These are phyloP conservation scores for Starmerella potacharoeniae DNA, from an alignment of 805 yeast species.

Conservation along the genomic window DNA sequence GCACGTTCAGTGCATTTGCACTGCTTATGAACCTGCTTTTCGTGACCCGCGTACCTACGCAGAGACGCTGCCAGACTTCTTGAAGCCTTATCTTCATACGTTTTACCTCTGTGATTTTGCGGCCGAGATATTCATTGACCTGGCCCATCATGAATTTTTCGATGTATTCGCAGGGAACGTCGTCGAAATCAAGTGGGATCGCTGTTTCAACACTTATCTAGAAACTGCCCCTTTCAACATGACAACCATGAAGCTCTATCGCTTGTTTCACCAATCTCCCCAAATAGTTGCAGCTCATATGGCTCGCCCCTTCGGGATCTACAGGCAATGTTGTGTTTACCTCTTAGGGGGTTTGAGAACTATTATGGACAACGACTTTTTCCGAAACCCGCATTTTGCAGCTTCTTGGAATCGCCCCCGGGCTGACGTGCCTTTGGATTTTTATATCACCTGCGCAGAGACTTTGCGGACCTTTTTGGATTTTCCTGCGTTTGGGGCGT, in stretches of 20 bases:
- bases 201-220: background rate
- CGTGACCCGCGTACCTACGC: background rate
- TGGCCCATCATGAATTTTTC: slow-evolving; percentile 3
- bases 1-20: background rate
- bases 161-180: background rate
- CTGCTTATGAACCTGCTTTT: background rate
- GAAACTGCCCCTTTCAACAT: background rate
- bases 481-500: background rate
- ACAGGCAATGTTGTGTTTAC: background rate
- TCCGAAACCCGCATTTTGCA: background rate
- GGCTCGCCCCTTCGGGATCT: background rate
- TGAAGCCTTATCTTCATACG: background rate
- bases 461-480: background rate
- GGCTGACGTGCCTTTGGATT: background rate
- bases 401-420: background rate
- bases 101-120: slow-evolving; percentile 13
- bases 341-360: background rate
- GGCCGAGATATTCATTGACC: slow-evolving; percentile 12
- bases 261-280: background rate
- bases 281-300: background rate
- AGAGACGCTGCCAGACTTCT: background rate
- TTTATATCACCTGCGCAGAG: background rate
- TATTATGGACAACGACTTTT: background rate
- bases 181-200: background rate
- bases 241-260: background rate